Evolutionary conservation across 805 yeast genomes (phyloP), one percentile per base, ranked within the genome.

Genomic region (Naumovozyma castellii): DNA sequence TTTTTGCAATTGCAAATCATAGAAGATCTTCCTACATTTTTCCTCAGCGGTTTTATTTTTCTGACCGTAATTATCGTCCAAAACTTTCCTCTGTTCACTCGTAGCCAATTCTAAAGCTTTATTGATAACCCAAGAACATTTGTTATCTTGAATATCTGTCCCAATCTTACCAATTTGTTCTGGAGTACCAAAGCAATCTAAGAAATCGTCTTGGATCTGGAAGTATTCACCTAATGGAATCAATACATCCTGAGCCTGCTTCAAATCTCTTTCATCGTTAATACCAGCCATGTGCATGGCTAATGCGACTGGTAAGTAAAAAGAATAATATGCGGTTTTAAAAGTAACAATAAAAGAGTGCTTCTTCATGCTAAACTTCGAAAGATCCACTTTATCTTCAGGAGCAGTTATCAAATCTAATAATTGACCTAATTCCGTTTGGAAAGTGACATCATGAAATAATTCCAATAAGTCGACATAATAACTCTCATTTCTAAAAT

Each of bases 101-200:
- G 75, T 71, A 39, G 76, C 90, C 49, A 79, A 67, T 61, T 80
- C 73, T 54, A 92, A 75, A 5, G 98, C 98, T 52, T 85, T 84
- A 72, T 92, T 92, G 55, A 92, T 75, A 41, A 92, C 79, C 99
- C 99, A 92, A 34, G 96, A 84, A 66, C 99, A 92, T 67, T 92
- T 92, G 76, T 92, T 92, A 67, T 92, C 99, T 68, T 84, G 84
- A 59, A 92, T 92, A 63, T 92, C 99, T 44, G 98, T 92, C 51
- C 99, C 99, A 52, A 92, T 86, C 72, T 92, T 92, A 47, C 99
- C 99, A 58, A 88, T 92, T 57, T 90, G 86, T 59, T 84, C 94
- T 33, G 98, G 96, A 54, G 90, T 86, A 49, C 98, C 99, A 59
- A 85, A 92, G 65, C 96, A 85, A 66, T 92, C 99, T 50, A 92